Conservation (phyloP, 345 rosid species). For the Lenwebbia sp. region DNA sequence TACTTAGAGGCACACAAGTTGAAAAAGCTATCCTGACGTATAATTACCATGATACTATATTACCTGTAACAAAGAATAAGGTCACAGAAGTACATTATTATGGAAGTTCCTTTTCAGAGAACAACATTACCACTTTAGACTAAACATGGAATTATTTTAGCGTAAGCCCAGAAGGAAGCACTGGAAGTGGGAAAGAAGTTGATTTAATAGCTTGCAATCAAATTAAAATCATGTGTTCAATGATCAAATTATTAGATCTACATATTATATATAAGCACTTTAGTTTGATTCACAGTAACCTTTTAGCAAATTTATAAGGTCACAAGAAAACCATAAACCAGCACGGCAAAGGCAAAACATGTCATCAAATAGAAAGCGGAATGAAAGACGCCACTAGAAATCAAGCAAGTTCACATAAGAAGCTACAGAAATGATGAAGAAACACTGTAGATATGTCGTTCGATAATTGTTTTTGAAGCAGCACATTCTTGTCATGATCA, state of each 20-base stretch:
- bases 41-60: background rate
- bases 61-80: background rate
- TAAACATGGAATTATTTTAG: background rate
- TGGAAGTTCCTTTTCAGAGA: background rate
- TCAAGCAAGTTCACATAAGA: background rate
- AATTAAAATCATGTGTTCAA: background rate
- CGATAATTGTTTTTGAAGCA: background rate
- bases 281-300: background rate
- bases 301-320: background rate
- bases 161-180: background rate
- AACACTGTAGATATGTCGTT: background rate
- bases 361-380: background rate
- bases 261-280: background rate
- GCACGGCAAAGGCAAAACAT: background rate
- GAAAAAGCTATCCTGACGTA: background rate
- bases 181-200: background rate
- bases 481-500: background rate
- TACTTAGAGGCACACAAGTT: background rate
- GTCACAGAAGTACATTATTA: background rate
- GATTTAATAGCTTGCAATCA: background rate
- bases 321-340: background rate
- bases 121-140: background rate
- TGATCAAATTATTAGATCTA: background rate
- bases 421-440: background rate
- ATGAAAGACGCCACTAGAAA: background rate